Evolutionary conservation across 371 early-diverging fungal genomes (phyloP).

Genomic region (Basidiobolus meristosporus): DNA sequence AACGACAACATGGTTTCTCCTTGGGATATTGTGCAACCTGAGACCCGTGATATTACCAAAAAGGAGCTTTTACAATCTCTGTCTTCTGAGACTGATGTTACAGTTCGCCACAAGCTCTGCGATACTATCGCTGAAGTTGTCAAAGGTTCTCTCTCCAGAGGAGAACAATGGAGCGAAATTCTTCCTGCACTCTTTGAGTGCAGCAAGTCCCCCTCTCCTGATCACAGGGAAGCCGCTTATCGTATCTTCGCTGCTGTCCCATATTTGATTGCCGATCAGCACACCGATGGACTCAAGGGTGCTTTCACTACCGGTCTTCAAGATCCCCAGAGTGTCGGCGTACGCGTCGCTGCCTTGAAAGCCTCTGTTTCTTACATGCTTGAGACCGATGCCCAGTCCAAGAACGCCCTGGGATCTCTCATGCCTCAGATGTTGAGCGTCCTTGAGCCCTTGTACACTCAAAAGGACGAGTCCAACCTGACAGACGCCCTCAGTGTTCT

Average conservation of each 20-base stretch:
- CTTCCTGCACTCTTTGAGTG: conserved; percentile 61
- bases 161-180: conserved; percentile 63
- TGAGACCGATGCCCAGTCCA: conserved; percentile 33
- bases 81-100: conserved; percentile 41
- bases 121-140: conserved; percentile 82
- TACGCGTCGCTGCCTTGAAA: conserved; percentile 70
- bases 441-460: conserved; percentile 28
- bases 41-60: conserved; percentile 42
- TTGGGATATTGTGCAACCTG: conserved; percentile 47
- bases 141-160: conserved; percentile 37
- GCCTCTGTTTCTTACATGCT: conserved; percentile 67
- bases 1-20: conserved; percentile 27
- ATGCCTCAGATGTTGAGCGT: conserved; percentile 70
- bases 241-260: conserved; percentile 73
- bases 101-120: conserved; percentile 71
- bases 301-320: conserved; percentile 55
- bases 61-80: conserved; percentile 53
- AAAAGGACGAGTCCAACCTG: conserved; percentile 49
- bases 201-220: conserved; percentile 47
- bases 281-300: conserved; percentile 36
- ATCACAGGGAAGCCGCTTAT: conserved; percentile 72
- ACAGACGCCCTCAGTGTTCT: conserved; percentile 58
- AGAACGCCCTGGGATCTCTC: conserved; percentile 33
- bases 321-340: conserved; percentile 25
- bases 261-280: conserved; percentile 45